Base-by-base conservation (phyloP, 768 basidiomycete genomes). In the Hortiboletus flavorubellus region DNA sequence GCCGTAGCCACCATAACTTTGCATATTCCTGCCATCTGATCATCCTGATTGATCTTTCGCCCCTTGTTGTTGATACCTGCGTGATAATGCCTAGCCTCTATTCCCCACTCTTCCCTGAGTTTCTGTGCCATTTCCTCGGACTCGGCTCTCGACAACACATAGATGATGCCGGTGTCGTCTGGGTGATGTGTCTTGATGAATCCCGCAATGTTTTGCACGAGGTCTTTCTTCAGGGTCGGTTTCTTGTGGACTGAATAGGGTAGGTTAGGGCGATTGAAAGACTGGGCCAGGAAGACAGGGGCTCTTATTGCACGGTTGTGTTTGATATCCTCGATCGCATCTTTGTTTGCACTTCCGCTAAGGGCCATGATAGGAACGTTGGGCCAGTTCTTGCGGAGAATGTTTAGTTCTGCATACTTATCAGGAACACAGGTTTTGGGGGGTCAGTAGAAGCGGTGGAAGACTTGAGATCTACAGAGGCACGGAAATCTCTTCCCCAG, bases 221-320 rank as follows among this genome's bases (percentile, higher is more conserved):
- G 70, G 34, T 78, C 76, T 16, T 61, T 67, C 68, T 76, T 68
- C 58, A 72, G 59, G 69, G 77, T 44, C 8, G 61, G 69, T 69
- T 87, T 85, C 57, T 72, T 65, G 48, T 76, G 72, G 74, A 91
- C 71, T 44, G 78, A 75, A 64, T 99, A 99, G 51, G 80, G 76
- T 7, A 99, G 78, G 68, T 99, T 99, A n/a, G 85, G 78, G 5
- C 97, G 87, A 65, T 99, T 98, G 75, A 97, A 97, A 0, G 94
- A 95, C 62, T 92, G 88, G 3, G 75, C 80, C 52, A 96, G 80
- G 47, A 57, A 70, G 23, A 81, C 76, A 10, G 79, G 77, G 50
- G 84, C 81, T 21, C 65, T 67, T 54, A 98, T 80, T 26, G 80
- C 74, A 9, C 98, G 82, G 12, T 82, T 83, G 16, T 75, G 68